Conservation (phyloP, 768 basidiomycete genomes). For the Phaeolepiota aurea region DNA sequence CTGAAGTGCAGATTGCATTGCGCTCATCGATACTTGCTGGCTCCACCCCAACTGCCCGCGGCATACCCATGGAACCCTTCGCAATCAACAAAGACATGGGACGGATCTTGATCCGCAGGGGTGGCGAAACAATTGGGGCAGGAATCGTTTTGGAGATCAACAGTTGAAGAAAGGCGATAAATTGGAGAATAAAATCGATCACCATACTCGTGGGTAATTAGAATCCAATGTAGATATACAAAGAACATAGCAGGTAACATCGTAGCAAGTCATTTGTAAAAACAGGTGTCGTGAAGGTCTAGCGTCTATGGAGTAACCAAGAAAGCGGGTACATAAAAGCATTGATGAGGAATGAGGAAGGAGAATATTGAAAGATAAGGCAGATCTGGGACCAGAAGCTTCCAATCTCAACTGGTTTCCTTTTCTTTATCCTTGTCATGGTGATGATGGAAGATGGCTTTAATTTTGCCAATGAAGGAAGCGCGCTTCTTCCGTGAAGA, state of each 20-base stretch:
- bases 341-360: not conserved
- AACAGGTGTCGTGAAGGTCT: too few relatives aligned
- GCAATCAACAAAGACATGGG: constrained; percentile 94
- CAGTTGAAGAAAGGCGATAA: constrained; percentile 3
- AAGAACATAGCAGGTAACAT: not conserved
- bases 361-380: not conserved
- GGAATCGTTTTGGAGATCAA: constrained; percentile 42
- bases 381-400: too few relatives aligned
- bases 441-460: constrained; percentile 38
- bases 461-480: constrained; percentile 47
- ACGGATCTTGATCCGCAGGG: constrained; percentile 74
- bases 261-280: not conserved
- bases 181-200: not conserved
- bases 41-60: constrained; percentile 30
- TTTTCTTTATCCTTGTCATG: constrained; percentile 35
- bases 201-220: not conserved
- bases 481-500: constrained; percentile 40
- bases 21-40: constrained; percentile 48
- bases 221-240: constrained; percentile 1
- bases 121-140: constrained; percentile 92
- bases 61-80: constrained; percentile 85
- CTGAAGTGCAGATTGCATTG: constrained; percentile 77
- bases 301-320: not conserved
- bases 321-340: not conserved
- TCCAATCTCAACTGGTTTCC: too few relatives aligned